Evolutionary conservation across 495 filamentous ascomycete genomes (phyloP).

Genomic region (Trichoderma parareesei): DNA sequence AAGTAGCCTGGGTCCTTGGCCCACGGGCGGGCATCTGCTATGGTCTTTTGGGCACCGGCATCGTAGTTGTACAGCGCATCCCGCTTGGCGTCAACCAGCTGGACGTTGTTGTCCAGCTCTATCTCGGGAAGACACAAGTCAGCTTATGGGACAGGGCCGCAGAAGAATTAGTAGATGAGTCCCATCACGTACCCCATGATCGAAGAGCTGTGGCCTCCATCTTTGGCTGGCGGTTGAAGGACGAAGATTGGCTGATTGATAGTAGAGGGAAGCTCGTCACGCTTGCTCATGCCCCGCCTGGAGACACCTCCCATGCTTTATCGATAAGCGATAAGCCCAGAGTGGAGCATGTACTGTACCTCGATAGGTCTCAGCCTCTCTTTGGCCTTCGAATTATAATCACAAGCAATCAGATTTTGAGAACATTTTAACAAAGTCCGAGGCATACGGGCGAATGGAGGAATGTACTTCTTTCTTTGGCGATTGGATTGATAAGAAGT

Average conservation of each 20-base stretch:
- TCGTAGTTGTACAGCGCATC: conserved; percentile 90
- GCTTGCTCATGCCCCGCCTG: neutral
- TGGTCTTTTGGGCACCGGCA: conserved; percentile 51
- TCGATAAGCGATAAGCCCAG: neutral
- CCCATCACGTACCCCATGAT: neutral
- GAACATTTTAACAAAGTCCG: too few species aligned
- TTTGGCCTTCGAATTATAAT: too few species aligned
- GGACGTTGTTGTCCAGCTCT: conserved; percentile 87
- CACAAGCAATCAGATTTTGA: too few species aligned
- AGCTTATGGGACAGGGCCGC: neutral
- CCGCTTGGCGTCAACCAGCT: conserved; percentile 72
- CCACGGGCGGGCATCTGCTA: conserved; percentile 65
- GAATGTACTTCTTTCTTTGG: too few species aligned
- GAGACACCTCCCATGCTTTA: neutral
- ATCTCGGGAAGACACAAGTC: neutral
- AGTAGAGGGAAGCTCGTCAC: conserved; percentile 4
- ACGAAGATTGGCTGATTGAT: neutral
- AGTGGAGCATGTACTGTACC: neutral
- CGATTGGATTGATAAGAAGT: too few species aligned
- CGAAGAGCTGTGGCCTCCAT: conserved; percentile 2
- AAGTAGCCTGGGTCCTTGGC: conserved; percentile 76
- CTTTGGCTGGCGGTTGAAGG: neutral
- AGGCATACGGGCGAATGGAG: too few species aligned
- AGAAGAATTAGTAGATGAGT: neutral
- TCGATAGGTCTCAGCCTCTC: neutral